phyloP scores from a whole-genome alignment of 306 rosid species.

The Quercus agrifolia region DNA sequence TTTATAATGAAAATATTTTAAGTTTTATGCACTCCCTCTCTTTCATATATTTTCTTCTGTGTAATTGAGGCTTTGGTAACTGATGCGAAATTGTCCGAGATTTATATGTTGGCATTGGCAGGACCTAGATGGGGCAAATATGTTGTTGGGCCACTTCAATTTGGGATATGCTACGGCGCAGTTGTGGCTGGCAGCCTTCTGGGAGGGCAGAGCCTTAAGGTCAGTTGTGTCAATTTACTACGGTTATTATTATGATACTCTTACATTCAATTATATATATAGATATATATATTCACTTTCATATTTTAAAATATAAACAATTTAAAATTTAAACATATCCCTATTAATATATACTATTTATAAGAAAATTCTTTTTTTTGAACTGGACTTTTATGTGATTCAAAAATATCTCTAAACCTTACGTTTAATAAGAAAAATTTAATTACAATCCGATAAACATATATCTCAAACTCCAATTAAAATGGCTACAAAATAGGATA shows the following conservation, averaged over 20 bases:
- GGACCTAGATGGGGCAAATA: conserved; percentile 77
- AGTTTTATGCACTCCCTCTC: too few species aligned
- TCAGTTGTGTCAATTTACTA: background rate
- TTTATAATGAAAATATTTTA: too few species aligned
- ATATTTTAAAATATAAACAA: too few species aligned
- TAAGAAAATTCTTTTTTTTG: accelerated
- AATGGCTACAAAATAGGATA: too few species aligned
- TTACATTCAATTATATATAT: too few species aligned
- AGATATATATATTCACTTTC: too few species aligned
- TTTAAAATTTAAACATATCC: too few species aligned
- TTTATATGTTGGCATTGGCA: conserved; percentile 10
- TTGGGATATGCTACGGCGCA: conserved; percentile 58
- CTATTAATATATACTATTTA: too few species aligned
- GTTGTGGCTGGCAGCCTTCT: conserved; percentile 68
- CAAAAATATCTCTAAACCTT: too few species aligned
- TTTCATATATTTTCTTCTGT: background rate
- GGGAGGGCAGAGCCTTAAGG: conserved; percentile 82
- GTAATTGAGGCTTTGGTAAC: background rate
- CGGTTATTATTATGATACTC: too few species aligned
- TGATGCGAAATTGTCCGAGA: background rate
- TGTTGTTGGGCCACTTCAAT: conserved; percentile 68
- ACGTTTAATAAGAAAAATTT: too few species aligned
- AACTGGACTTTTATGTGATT: accelerated
- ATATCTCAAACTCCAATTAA: too few species aligned
- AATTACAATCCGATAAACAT: accelerated